These are phyloP conservation scores for Aspergillus olivimuriae DNA, from an alignment of 495 filamentous ascomycete species.

Conservation along the genomic window DNA sequence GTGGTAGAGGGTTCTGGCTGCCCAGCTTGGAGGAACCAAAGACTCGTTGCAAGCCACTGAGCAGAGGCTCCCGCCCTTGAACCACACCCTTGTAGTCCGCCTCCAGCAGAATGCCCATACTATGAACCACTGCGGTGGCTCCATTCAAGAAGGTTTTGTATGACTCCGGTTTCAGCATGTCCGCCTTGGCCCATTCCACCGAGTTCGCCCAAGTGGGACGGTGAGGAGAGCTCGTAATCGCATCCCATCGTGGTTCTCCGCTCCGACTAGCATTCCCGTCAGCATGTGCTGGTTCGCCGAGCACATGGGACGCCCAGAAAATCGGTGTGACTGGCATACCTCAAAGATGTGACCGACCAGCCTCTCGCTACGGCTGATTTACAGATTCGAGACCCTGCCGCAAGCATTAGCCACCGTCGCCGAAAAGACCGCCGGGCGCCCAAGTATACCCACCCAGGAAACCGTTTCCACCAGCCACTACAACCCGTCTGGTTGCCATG, in stretches of 20 bases:
- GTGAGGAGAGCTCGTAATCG: constrained; percentile 62
- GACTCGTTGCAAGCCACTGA: constrained; percentile 67
- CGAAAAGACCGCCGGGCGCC: no score
- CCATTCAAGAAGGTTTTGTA: constrained; percentile 66
- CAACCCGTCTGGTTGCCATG: constrained; percentile 59
- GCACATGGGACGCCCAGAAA: no score
- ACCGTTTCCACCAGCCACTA: constrained; percentile 92
- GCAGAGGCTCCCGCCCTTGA: constrained; percentile 67
- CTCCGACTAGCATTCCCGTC: constrained; percentile 57
- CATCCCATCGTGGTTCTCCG: constrained; percentile 77
- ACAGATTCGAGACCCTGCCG: constrained; percentile 84
- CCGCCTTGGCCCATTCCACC: constrained; percentile 79
- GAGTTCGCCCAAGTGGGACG: constrained; percentile 75
- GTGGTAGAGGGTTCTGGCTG: constrained; percentile 60
- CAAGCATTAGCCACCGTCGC: no score
- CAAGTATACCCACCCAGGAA: constrained; percentile 58
- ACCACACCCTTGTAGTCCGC: constrained; percentile 96
- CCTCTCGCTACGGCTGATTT: constrained; percentile 73
- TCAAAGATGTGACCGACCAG: constrained; percentile 86
- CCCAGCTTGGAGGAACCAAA: constrained; percentile 62
- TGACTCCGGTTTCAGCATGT: constrained; percentile 73
- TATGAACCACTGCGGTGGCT: constrained; percentile 83
- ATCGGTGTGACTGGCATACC: constrained; percentile 47
- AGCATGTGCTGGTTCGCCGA: no score
- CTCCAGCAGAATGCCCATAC: constrained; percentile 92